These are phyloP conservation scores for Fraxinus ornus DNA, from an alignment of 305 asterid species.

Conservation along the genomic window DNA sequence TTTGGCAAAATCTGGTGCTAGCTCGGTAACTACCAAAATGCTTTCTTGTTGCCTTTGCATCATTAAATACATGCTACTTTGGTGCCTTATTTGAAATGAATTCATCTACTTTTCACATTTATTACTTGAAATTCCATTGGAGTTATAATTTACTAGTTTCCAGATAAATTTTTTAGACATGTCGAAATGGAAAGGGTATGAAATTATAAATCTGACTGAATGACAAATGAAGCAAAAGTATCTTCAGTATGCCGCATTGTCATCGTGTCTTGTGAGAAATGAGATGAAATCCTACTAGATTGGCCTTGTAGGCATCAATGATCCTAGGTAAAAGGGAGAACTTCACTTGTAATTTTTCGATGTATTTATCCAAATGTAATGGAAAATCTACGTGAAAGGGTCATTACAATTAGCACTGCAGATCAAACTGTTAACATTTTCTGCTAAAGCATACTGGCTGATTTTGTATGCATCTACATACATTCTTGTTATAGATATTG, in stretches of 20 bases:
- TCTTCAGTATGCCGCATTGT: background rate
- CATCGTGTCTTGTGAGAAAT: background rate
- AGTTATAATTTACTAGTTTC: background rate
- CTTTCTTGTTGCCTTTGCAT: background rate
- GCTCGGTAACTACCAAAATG: slow-evolving; percentile 17
- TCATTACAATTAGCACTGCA: background rate
- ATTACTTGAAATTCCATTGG: background rate
- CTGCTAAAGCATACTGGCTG: background rate
- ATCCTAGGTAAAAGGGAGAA: background rate
- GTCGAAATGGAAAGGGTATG: background rate
- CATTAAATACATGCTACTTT: background rate
- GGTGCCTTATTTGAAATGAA: background rate
- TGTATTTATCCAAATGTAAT: background rate
- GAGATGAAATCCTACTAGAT: background rate
- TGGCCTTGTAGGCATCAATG: background rate
- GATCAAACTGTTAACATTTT: background rate
- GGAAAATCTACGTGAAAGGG: background rate
- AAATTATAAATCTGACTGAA: background rate
- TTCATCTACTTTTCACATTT: background rate
- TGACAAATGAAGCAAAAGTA: background rate
- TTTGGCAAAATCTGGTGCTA: slow-evolving; percentile 52
- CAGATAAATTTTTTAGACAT: background rate
- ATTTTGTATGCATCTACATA: background rate
- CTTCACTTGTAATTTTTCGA: background rate
- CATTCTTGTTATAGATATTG: background rate